Base-by-base conservation (phyloP, 1,284 basidiomycete species). In the Neonothopanus nambi region DNA sequence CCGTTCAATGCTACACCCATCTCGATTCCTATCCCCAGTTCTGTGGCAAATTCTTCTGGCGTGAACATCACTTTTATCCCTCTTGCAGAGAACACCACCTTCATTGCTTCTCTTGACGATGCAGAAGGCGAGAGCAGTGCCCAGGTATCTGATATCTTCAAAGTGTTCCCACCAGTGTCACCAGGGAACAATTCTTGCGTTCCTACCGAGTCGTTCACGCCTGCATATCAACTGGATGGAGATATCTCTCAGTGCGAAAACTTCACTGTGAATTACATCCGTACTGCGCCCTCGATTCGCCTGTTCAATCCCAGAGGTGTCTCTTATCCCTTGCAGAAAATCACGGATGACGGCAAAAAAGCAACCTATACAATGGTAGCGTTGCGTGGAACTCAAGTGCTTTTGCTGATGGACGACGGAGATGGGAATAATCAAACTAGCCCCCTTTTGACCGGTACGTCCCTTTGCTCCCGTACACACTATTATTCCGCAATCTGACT, bases 81-180 rank as follows among this genome's bases (percentile, higher is more conserved):
- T 8, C 67, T 84, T 15, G 57, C 72, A 3, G 75, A 71, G 2
- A 76, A 74, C 28, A 76, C 78, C 5, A 63, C 67, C 20, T 84
- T 85, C 56, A 62, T 87, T 48, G 80, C 80, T 0, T 80, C 81
- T 11, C 71, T 86, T 33, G 77, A 82, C 56, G 75, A 80, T 62
- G 67, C 67, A 0, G 55, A 61, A 11, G 78, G 76, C 7, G 58
- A 67, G 5, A 68, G 66, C 51, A 64, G 75, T 5, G 76, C 76
- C 1, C 57, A 59, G 21, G 69, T 79, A 4, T 84, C 82, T 23
- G 77, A 82, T 58, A 60, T 85, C 20, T 74, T 79, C 43, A 66
- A 62, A 17, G 72, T 85, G 20, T 61, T 70, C 6, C 64, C 74
- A 8, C 80, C 72, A 11, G 58, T 65, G 20, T 61, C 71, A n/a